Conservation (phyloP, 2,329 filamentous ascomycete genomes). For the Penicillium hordei region DNA sequence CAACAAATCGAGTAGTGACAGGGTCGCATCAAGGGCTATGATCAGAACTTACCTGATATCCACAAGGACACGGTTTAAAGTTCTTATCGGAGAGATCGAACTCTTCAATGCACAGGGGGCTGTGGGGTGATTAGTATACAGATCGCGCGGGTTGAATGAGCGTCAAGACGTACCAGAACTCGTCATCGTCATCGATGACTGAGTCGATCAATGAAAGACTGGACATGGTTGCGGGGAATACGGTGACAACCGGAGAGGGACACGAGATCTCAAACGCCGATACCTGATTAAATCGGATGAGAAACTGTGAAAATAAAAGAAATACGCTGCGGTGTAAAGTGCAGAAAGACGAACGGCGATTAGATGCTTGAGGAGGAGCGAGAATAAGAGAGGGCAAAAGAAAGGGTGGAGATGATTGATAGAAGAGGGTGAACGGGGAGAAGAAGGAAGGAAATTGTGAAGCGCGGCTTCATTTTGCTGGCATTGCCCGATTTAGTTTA, state of each 20-base stretch:
- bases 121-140: constrained; percentile 44
- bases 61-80: constrained; percentile 94
- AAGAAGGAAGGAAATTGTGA: constrained; percentile 29
- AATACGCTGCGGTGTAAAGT: constrained; percentile 20
- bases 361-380: constrained; percentile 17
- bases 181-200: constrained; percentile 52
- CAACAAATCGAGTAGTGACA: background rate
- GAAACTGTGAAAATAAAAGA: constrained; percentile 15
- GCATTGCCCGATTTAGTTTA: constrained; percentile 26
- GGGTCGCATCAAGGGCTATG: background rate
- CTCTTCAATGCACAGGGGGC: constrained; percentile 97
- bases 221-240: constrained; percentile 40
- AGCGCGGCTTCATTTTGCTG: constrained; percentile 33
- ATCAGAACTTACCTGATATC: constrained; percentile 75
- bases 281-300: constrained; percentile 18
- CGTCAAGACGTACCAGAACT: constrained; percentile 43
- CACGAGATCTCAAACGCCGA: constrained; percentile 27
- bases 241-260: constrained; percentile 26
- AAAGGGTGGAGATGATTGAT: constrained; percentile 19
- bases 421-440: constrained; percentile 26
- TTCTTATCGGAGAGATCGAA: constrained; percentile 97
- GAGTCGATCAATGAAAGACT: constrained; percentile 48
- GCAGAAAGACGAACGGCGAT: constrained; percentile 25
- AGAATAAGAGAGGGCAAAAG: constrained; percentile 2
- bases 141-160: background rate